A percentile compares a stretch with the other conserved stretches of the same genome.
phyloP scores from a whole-genome alignment of 352 stramenopile genomes.

The Saprolegnia diclina region DNA sequence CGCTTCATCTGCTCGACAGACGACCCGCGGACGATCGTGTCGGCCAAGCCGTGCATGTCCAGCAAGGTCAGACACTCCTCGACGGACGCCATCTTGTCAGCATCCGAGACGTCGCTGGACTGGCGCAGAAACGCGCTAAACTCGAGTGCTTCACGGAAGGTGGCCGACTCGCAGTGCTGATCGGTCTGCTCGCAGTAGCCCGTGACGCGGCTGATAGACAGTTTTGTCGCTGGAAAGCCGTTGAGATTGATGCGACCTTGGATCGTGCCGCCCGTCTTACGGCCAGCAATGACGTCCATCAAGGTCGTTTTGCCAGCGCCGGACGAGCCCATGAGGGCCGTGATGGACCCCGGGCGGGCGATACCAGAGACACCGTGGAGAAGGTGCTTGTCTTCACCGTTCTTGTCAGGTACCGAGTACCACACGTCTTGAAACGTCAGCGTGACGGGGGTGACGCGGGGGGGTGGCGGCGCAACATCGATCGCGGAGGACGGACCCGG shows the following conservation, averaged over 20 bases:
- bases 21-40: constrained; percentile 51
- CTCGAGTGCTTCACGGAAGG: constrained; percentile 87
- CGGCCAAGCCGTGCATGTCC: constrained; percentile 49
- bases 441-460: constrained; percentile 31
- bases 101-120: constrained; percentile 33
- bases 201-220: constrained; percentile 50
- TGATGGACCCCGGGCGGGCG: constrained; percentile 50
- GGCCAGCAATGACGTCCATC: constrained; percentile 91
- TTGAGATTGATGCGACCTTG: constrained; percentile 63
- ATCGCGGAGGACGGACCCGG: neutral
- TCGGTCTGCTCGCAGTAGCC: constrained; percentile 87
- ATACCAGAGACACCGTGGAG: constrained; percentile 58
- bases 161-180: constrained; percentile 84
- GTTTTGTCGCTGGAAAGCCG: constrained; percentile 42
- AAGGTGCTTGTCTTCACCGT: constrained; percentile 39
- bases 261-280: constrained; percentile 85
- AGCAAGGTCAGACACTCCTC: constrained; percentile 52
- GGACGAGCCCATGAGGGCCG: constrained; percentile 63
- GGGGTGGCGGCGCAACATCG: constrained; percentile 32
- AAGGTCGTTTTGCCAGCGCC: constrained; percentile 91
- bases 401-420: constrained; percentile 40
- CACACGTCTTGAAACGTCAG: constrained; percentile 49
- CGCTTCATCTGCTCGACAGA: constrained; percentile 62
- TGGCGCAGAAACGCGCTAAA: constrained; percentile 89
- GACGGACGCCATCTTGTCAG: constrained; percentile 50